These are phyloP conservation scores for Vigna radiata DNA, from an alignment of 306 rosid genomes.

Conservation along the genomic window DNA sequence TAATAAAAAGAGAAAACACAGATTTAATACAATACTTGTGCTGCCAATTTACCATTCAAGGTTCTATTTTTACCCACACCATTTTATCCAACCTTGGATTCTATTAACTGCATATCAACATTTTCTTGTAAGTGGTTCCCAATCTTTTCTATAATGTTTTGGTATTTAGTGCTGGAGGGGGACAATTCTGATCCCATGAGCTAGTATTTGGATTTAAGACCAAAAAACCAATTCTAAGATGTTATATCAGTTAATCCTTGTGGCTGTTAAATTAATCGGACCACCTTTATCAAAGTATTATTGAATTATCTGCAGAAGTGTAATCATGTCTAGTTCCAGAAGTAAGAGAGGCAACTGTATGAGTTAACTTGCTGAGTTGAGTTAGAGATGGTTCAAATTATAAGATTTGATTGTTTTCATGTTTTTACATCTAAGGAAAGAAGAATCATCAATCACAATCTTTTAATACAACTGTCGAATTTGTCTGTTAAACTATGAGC, in stretches of 20 bases:
- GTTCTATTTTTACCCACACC: constrained; percentile 7
- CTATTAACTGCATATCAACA: background rate
- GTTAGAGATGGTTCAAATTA: background rate
- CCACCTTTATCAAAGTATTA: background rate
- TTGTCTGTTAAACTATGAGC: constrained; percentile 11
- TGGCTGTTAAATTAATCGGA: background rate
- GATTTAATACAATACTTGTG: constrained; percentile 33
- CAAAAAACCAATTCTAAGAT: background rate
- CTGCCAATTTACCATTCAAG: constrained; percentile 29
- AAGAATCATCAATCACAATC: constrained; percentile 11
- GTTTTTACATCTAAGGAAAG: background rate
- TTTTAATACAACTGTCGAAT: background rate
- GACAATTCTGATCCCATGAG: background rate
- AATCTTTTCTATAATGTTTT: too few relatives aligned
- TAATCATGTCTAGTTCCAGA: too few relatives aligned
- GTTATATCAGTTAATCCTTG: background rate
- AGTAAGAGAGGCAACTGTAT: background rate
- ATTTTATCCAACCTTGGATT: constrained; percentile 2
- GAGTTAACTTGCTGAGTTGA: background rate
- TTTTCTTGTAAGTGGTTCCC: background rate
- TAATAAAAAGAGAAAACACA: background rate
- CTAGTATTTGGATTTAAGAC: background rate
- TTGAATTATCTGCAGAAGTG: background rate
- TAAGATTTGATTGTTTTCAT: background rate
- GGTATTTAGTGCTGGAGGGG: too few relatives aligned